A percentile compares a stretch with the other conserved stretches of the same genome.
Conservation (phyloP, 2,329 filamentous ascomycete species). For the Arthrobotrys megalospora region DNA sequence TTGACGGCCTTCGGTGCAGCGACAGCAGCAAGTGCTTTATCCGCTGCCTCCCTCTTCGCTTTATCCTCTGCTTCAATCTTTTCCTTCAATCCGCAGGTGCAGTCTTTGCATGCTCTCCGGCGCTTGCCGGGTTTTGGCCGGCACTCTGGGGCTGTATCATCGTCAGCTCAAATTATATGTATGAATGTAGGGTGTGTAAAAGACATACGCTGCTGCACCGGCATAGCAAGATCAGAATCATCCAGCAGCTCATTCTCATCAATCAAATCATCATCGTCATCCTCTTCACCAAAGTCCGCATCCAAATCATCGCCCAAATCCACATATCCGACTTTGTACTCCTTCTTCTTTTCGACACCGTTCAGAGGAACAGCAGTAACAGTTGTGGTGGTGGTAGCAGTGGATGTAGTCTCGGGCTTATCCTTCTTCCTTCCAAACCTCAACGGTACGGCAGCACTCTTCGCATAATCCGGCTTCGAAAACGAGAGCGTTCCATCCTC, state of each 20-base stretch:
- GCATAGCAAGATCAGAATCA: constrained; percentile 84
- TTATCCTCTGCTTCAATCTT: constrained; percentile 88
- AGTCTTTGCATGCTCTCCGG: constrained; percentile 96
- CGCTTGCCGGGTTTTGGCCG: constrained; percentile 89
- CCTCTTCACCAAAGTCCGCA: constrained; percentile 73
- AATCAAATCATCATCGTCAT: constrained; percentile 87
- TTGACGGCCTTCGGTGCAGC: constrained; percentile 71
- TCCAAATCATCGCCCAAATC: constrained; percentile 77
- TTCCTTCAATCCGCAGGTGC: constrained; percentile 91
- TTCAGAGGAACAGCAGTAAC: constrained; percentile 63
- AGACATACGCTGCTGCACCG: constrained; percentile 83
- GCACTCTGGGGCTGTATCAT: constrained; percentile 80
- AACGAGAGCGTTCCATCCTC: constrained; percentile 58
- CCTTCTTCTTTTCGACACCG: constrained; percentile 63
- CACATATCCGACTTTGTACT: constrained; percentile 77
- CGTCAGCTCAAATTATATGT: neutral
- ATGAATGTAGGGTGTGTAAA: constrained; percentile 62
- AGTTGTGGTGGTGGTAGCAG: constrained; percentile 59
- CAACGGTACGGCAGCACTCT: constrained; percentile 69
- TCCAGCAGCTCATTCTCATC: constrained; percentile 90
- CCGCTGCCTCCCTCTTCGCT: constrained; percentile 76
- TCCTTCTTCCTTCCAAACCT: constrained; percentile 78
- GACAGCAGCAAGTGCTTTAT: constrained; percentile 68
- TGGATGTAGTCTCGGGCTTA: neutral
- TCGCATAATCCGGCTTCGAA: constrained; percentile 69